Base-by-base conservation (phyloP, 139 green algal genomes). In the Diplosphaera chodatii region DNA sequence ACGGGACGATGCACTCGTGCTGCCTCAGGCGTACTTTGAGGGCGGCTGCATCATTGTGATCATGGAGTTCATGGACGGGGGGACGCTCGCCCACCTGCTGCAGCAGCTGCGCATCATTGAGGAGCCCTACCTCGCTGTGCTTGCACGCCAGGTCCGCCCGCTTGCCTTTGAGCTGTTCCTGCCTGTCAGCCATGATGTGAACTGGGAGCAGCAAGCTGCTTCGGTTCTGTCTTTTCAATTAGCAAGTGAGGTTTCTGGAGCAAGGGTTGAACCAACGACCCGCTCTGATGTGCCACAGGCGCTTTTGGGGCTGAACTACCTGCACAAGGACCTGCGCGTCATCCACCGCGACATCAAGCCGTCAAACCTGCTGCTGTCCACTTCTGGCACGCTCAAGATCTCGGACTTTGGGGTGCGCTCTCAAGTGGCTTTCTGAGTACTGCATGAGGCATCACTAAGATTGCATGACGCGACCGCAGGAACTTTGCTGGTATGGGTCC, bases 341-440 rank as follows among this genome's bases (percentile, higher is more conserved):
- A 77, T 90, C 25, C 84, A 93, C 80, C 80, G 90, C 16, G 90
- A 95, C 82, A 86, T 95, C 68, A 95, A 93, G 74, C 85, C 88
- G 32, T 81, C 73, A 41, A 95, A 95, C 84, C 74, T 95, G 64
- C 86, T 95, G 68, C 67, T 92, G 22, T 86, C 79, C 79, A 56
- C 63, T 23, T 63, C 55, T 20, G 86, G 86, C 0, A 70, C 84
- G 25, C 70, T 90, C 27, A 91, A 92, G 79, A 89, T 92, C 74
- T 75, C 66, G 29, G 86, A 92, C 76, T 92, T 92, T 78, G 86
- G 86, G 16, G 83, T 90, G 23, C 77, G 65, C 62, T 82, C 48
- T 3, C 16, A 10, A 18, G 13, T 59, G 48, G 13, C 25, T 23
- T 27, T 10, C 48, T 18, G 8, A 18, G 3, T n/a, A 18, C 48